Base-by-base conservation (phyloP, 495 filamentous ascomycete species). In the Friedmanniomyces endolithicus region DNA sequence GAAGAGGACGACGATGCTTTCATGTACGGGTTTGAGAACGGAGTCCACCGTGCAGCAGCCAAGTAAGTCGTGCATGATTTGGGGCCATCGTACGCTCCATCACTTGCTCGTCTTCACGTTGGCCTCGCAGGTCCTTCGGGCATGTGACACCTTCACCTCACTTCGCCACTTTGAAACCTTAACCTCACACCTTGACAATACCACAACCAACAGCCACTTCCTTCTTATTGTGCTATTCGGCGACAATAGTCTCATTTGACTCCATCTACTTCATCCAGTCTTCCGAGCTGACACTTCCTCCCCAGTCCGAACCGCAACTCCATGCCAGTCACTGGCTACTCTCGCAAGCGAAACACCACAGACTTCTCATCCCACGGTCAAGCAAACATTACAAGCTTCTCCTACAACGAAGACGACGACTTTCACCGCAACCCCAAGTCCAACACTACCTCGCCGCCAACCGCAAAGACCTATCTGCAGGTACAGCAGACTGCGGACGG, bases 351-450 rank as follows among this genome's bases (percentile, higher is more conserved):
- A 24, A 81, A 82, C 41, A 63, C 72, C 11, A 65, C 73, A 33
- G 71, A 73, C 48, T 73, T 75, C 62, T 65, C 63, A 45, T 59
- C 68, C 63, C 75, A 80, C 59, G 89, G 79, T 56, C 79, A 79
- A 45, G 85, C 85, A 70, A 86, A 92, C 64, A 88, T 85, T 7
- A 75, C 87, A 14, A 81, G 83, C 41, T 94, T 89, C 64, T 73
- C 95, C 9, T 94, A 95, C 62, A 84, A 83, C 33, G 84, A 84
- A 64, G 88, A 95, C 59, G 86, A 89, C 25, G 75, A 82, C 25
- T 74, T 75, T 23, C 83, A 81, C 24, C 75, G 80, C 6, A 9
- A 29, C 11, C 6, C 25, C 19, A 33, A 34, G 2, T 31, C 35
- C 14, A 50, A 50, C 4, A 55, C 20, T 20, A 54, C 56, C 23